These are phyloP conservation scores for Scedosporium aurantiacum DNA, from an alignment of 2,329 filamentous ascomycete species.

Conservation along the genomic window DNA sequence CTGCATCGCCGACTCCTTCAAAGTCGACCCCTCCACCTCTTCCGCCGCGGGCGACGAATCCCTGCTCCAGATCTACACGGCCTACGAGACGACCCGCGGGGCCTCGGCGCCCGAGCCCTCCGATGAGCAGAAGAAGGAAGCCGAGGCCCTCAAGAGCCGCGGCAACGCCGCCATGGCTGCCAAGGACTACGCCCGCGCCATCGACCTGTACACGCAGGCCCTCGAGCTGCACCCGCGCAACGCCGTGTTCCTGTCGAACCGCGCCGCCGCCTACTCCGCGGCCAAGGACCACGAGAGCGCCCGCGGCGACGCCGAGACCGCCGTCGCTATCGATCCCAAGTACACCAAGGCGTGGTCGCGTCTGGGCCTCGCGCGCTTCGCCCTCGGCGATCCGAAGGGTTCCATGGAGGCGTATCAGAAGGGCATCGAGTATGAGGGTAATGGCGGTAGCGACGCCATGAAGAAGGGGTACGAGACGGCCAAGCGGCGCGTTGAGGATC, in stretches of 20 bases:
- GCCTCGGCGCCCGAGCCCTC: slow-evolving; percentile 24
- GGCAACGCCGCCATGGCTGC: slow-evolving; percentile 92
- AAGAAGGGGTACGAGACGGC: slow-evolving; percentile 94
- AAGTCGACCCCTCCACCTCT: slow-evolving; percentile 75
- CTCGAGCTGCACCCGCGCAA: slow-evolving; percentile 72
- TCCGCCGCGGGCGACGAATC: slow-evolving; percentile 65
- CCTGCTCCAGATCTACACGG: slow-evolving; percentile 81
- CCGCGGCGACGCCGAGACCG: slow-evolving; percentile 78
- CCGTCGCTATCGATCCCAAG: slow-evolving; percentile 73
- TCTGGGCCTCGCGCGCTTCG: slow-evolving; percentile 82
- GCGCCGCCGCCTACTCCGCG: slow-evolving; percentile 84
- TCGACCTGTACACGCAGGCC: slow-evolving; percentile 80
- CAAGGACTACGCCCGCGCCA: slow-evolving; percentile 77
- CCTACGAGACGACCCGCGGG: slow-evolving; percentile 75
- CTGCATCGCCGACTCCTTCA: slow-evolving; percentile 92
- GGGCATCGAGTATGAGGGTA: slow-evolving; percentile 89
- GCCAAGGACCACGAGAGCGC: slow-evolving; percentile 76
- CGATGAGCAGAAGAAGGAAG: slow-evolving; percentile 61
- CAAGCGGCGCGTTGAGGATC: slow-evolving; percentile 74
- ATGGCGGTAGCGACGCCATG: slow-evolving; percentile 92
- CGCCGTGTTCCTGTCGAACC: slow-evolving; percentile 95
- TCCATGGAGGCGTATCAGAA: slow-evolving; percentile 90
- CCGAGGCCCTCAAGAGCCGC: slow-evolving; percentile 77
- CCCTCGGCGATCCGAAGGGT: slow-evolving; percentile 79
- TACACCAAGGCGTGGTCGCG: slow-evolving; percentile 98